Evolutionary conservation across 306 rosid species (phyloP).

Genomic region (Dalbergia oliveri): DNA sequence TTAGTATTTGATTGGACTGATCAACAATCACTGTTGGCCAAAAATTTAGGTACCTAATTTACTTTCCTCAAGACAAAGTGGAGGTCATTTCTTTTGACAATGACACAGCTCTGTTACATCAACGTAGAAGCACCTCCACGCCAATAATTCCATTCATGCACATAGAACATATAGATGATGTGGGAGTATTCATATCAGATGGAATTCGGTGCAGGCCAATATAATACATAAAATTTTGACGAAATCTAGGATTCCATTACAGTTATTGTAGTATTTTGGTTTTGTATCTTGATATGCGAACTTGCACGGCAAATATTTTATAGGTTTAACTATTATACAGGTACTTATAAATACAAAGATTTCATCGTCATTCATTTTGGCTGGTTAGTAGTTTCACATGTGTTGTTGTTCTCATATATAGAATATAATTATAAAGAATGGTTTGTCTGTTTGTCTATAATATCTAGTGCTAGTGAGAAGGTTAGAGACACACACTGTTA

Average conservation of each 20-base stretch:
- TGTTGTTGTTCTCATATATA: background rate
- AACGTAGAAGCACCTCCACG: background rate
- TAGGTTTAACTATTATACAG: too few relatives aligned
- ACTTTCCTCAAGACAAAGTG: background rate
- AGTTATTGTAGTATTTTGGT: background rate
- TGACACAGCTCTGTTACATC: background rate
- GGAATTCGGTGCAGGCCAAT: background rate
- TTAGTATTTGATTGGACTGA: constrained; percentile 9
- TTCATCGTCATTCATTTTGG: too few relatives aligned
- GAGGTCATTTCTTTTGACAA: background rate
- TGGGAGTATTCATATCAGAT: background rate
- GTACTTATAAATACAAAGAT: too few relatives aligned
- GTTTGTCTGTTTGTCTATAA: background rate
- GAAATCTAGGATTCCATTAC: constrained; percentile 6
- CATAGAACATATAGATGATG: background rate
- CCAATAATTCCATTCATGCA: background rate
- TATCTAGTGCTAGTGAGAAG: background rate
- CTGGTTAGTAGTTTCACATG: background rate
- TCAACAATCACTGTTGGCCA: background rate
- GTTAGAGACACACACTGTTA: background rate
- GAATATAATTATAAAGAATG: background rate
- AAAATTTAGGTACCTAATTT: background rate
- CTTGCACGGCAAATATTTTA: background rate
- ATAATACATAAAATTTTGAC: constrained; percentile 4
- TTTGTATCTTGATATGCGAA: constrained; percentile 14